Evolutionary conservation across 148 eudicot species (phyloP).

Genomic region (Polygonum maritimum): DNA sequence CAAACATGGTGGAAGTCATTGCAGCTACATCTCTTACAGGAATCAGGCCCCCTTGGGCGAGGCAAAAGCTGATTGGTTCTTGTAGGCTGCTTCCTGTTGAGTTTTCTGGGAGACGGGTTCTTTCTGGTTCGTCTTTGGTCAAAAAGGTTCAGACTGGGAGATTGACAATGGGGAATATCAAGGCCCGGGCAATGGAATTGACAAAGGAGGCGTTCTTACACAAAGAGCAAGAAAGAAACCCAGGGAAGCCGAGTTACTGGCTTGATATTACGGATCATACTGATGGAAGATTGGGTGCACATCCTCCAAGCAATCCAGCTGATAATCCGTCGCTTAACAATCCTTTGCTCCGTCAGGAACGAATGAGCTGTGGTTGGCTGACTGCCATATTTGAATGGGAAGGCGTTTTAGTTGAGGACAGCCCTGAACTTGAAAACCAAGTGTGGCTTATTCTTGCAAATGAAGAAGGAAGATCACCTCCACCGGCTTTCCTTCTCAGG

Average conservation of each 20-base stretch:
- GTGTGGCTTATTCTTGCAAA: slow-evolving; percentile 73
- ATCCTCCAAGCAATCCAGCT: slow-evolving; percentile 76
- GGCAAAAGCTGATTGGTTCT: slow-evolving; percentile 9
- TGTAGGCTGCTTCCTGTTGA: not conserved
- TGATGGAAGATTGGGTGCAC: slow-evolving; percentile 41
- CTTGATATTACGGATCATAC: slow-evolving; percentile 22
- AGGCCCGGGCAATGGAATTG: slow-evolving; percentile 68
- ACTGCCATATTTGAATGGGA: slow-evolving; percentile 97
- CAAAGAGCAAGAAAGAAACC: slow-evolving; percentile 39
- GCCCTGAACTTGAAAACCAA: slow-evolving; percentile 72
- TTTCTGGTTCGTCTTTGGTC: not conserved
- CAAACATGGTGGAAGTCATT: slow-evolving; percentile 65
- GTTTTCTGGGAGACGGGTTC: not conserved
- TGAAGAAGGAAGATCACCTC: slow-evolving; percentile 87
- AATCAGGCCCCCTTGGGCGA: slow-evolving; percentile 27
- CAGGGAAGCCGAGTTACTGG: slow-evolving; percentile 27
- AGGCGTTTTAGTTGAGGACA: slow-evolving; percentile 81
- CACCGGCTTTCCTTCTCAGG: slow-evolving; percentile 43
- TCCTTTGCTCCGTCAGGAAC: slow-evolving; percentile 78
- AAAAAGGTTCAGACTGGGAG: not conserved
- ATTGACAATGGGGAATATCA: slow-evolving; percentile 11
- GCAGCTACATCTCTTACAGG: slow-evolving; percentile 59
- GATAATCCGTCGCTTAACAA: slow-evolving; percentile 74
- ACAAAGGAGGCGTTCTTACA: slow-evolving; percentile 52
- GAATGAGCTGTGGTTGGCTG: slow-evolving; percentile 93